Conservation (phyloP, 2,329 filamentous ascomycete species). For the Apiospora phragmitis region DNA sequence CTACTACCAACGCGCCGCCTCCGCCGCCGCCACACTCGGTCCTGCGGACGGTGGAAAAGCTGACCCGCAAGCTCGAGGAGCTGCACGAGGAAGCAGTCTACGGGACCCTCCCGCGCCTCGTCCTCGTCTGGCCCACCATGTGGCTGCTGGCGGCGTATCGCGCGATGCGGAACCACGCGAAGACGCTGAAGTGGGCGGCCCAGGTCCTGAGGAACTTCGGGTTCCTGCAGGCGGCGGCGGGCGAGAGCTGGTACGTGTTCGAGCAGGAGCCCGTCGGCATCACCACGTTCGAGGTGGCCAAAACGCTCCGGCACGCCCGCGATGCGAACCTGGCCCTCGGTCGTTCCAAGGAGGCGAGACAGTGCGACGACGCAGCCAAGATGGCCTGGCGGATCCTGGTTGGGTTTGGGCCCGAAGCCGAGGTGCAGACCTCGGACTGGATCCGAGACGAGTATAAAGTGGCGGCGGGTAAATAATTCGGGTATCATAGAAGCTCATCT, state of each 20-base stretch:
- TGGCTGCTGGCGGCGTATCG: constrained; percentile 36
- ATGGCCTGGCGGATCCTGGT: constrained; percentile 33
- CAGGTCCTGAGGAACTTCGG: constrained; percentile 37
- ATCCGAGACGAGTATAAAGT: background rate
- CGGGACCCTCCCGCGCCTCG: constrained; percentile 30
- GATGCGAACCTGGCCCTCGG: constrained; percentile 33
- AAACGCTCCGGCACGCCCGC: constrained; percentile 29
- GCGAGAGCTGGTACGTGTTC: constrained; percentile 17
- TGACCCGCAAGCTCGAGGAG: constrained; percentile 32
- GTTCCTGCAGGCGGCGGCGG: constrained; percentile 16
- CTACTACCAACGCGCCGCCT: constrained; percentile 15
- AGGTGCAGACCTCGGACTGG: background rate
- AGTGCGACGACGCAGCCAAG: constrained; percentile 29
- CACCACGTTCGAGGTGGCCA: constrained; percentile 37
- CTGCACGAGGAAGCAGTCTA: constrained; percentile 35
- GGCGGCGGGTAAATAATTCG: background rate
- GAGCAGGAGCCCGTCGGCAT: constrained; percentile 28
- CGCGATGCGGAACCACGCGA: constrained; percentile 32
- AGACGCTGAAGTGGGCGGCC: constrained; percentile 31
- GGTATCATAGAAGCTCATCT: background rate
- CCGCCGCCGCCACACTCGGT: constrained; percentile 30
- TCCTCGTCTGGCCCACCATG: constrained; percentile 36
- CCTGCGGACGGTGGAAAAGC: constrained; percentile 32
- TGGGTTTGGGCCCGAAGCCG: constrained; percentile 25
- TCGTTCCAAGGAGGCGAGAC: constrained; percentile 23